These are phyloP conservation scores for Grammothele lineata DNA, from an alignment of 768 basidiomycete genomes.

Conservation along the genomic window DNA sequence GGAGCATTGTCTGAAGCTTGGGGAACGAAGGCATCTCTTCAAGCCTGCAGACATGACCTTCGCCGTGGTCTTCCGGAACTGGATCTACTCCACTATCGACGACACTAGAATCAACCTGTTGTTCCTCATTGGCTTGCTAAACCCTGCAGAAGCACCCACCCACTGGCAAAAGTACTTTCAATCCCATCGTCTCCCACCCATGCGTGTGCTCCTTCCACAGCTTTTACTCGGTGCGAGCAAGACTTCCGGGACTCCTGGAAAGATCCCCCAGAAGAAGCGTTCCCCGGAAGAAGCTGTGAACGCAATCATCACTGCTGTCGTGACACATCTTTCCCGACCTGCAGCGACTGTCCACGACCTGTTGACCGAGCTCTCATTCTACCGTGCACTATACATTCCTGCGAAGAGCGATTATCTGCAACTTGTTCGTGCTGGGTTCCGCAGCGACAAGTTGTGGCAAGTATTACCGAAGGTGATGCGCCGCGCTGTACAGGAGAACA, in stretches of 20 bases:
- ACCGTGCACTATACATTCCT: neutral
- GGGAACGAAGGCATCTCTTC: neutral
- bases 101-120: neutral
- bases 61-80: constrained; percentile 1
- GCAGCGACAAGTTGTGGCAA: neutral
- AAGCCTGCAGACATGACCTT: neutral
- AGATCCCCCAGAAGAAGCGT: neutral
- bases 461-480: neutral
- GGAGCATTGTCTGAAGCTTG: too few relatives aligned
- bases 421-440: neutral
- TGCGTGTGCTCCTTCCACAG: neutral
- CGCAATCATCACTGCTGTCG: neutral
- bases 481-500: neutral
- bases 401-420: neutral
- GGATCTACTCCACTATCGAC: neutral
- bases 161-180: neutral
- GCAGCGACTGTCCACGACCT: neutral
- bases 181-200: neutral
- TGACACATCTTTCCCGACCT: neutral
- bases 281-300: neutral
- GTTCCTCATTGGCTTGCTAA: neutral
- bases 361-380: neutral
- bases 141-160: neutral
- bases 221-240: neutral
- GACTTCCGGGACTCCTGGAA: too few relatives aligned